Conservation (phyloP, 2,329 filamentous ascomycete species). For the Ceratocystis papillata region DNA sequence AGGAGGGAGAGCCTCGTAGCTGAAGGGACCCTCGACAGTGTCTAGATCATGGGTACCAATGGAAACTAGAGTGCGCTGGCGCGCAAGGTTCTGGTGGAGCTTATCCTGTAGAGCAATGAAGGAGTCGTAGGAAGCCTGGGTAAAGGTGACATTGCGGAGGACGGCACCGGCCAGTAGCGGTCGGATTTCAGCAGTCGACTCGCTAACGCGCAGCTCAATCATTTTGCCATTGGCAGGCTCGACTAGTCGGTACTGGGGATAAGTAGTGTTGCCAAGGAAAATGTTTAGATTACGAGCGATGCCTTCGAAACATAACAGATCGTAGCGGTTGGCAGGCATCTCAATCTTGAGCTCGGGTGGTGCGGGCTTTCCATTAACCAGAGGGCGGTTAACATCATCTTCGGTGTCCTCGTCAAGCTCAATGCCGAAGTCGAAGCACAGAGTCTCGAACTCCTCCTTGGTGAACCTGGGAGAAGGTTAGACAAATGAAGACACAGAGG, state of each 20-base stretch:
- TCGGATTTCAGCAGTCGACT: slow-evolving; percentile 65
- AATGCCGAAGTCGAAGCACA: slow-evolving; percentile 98
- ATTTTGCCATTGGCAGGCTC: slow-evolving; percentile 62
- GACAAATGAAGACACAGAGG: slow-evolving; percentile 23
- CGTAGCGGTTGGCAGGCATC: slow-evolving; percentile 86
- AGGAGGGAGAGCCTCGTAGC: slow-evolving; percentile 86
- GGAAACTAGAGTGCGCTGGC: slow-evolving; percentile 85
- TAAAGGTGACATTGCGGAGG: slow-evolving; percentile 82
- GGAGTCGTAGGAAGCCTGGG: slow-evolving; percentile 80
- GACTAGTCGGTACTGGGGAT: slow-evolving; percentile 70
- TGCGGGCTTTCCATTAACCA: slow-evolving; percentile 70
- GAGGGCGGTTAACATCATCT: slow-evolving; percentile 54
- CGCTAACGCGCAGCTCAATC: slow-evolving; percentile 68
- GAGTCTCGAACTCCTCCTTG: slow-evolving; percentile 86
- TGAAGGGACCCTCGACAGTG: slow-evolving; percentile 87
- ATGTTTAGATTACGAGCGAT: slow-evolving; percentile 93
- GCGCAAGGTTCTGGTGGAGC: slow-evolving; percentile 88
- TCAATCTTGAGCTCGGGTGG: slow-evolving; percentile 94
- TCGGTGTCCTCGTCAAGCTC: slow-evolving; percentile 95
- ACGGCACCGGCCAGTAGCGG: slow-evolving; percentile 85
- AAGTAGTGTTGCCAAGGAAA: slow-evolving; percentile 64
- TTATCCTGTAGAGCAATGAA: slow-evolving; percentile 98
- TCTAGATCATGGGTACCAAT: slow-evolving; percentile 97
- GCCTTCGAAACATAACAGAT: slow-evolving; percentile 95
- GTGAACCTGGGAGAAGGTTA: slow-evolving; percentile 52